Percentiles rank a stretch among this genome's conserved stretches.
Conservation (phyloP, 495 filamentous ascomycete species). For the Podospora australis region DNA sequence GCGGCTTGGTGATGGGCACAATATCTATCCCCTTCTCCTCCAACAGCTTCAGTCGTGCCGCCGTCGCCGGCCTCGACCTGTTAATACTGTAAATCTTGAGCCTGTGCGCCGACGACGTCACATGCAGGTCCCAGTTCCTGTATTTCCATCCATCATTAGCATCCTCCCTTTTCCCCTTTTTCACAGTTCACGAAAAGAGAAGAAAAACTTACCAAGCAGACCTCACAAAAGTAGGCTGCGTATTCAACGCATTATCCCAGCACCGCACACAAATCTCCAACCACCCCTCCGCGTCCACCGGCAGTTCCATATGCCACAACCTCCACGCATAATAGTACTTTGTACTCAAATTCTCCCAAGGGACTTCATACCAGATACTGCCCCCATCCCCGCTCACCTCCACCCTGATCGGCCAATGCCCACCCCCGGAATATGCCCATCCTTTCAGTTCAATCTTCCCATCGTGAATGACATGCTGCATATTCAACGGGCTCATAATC, state of each 20-base stretch:
- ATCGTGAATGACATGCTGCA: slow-evolving; percentile 48
- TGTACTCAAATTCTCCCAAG: slow-evolving; percentile 38
- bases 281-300: slow-evolving; percentile 55
- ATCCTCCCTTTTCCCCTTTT: too few species aligned
- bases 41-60: slow-evolving; percentile 41
- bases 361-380: slow-evolving; percentile 50
- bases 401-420: slow-evolving; percentile 52
- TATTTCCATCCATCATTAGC: neutral
- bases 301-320: slow-evolving; percentile 46
- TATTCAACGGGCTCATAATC: slow-evolving; percentile 50
- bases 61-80: slow-evolving; percentile 42
- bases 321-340: slow-evolving; percentile 54
- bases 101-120: slow-evolving; percentile 58
- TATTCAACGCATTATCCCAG: slow-evolving; percentile 55
- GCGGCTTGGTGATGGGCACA: slow-evolving; percentile 46
- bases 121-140: slow-evolving; percentile 59
- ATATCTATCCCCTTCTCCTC: slow-evolving; percentile 42
- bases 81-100: slow-evolving; percentile 61
- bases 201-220: slow-evolving; percentile 30
- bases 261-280: slow-evolving; percentile 49
- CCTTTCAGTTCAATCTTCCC: slow-evolving; percentile 47
- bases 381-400: slow-evolving; percentile 54
- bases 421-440: slow-evolving; percentile 57
- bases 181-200: neutral
- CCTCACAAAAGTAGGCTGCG: slow-evolving; percentile 27